Conservation (phyloP, 306 rosid genomes). For the Rubus idaeus region DNA sequence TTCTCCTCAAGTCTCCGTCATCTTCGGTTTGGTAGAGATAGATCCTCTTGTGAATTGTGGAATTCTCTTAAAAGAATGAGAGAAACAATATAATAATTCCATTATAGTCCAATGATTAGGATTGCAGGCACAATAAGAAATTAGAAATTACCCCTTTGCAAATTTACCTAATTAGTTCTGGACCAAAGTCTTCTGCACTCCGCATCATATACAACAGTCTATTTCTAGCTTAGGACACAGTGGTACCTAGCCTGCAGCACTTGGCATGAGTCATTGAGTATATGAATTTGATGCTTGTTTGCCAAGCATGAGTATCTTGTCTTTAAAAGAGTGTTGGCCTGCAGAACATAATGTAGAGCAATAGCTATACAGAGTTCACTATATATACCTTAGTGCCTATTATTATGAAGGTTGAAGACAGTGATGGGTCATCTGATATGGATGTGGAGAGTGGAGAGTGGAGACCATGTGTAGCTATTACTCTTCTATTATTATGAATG, state of each 20-base stretch:
- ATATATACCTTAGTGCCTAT: slow-evolving; percentile 33
- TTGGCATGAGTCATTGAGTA: background rate
- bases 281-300: slow-evolving; percentile 22
- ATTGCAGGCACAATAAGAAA: background rate
- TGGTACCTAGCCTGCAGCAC: background rate
- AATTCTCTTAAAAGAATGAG: slow-evolving; percentile 9
- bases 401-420: slow-evolving; percentile 35
- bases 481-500: slow-evolving; percentile 22
- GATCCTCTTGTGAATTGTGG: slow-evolving; percentile 22
- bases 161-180: background rate
- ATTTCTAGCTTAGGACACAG: background rate
- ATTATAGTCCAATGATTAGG: slow-evolving; percentile 6
- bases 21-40: slow-evolving; percentile 11
- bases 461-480: slow-evolving; percentile 57
- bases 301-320: slow-evolving; percentile 27
- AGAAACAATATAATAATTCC: background rate
- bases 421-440: slow-evolving; percentile 38
- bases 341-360: slow-evolving; percentile 29
- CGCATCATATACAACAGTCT: background rate
- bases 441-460: slow-evolving; percentile 21
- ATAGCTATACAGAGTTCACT: slow-evolving; percentile 22
- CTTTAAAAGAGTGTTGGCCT: slow-evolving; percentile 17
- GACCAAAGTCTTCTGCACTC: background rate
- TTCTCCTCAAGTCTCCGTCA: slow-evolving; percentile 1
- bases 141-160: background rate